phyloP scores from a whole-genome alignment of 257 asterid species.

The Pogostemon cablin region DNA sequence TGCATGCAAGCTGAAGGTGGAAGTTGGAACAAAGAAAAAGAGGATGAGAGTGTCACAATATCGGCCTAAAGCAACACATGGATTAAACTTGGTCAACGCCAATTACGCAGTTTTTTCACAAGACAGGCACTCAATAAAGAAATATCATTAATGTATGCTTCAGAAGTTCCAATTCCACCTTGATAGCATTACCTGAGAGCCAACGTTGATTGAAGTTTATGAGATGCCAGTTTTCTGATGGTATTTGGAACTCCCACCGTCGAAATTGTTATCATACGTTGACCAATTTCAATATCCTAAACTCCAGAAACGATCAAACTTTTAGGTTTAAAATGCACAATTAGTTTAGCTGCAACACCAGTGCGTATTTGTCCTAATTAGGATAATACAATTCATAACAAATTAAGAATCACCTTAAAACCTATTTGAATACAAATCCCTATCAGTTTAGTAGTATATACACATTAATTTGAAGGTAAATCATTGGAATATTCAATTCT shows the following conservation, averaged over 20 bases:
- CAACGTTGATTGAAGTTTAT: constrained; percentile 93
- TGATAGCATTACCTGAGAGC: constrained; percentile 71
- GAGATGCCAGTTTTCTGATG: constrained; percentile 76
- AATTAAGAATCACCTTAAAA: background rate
- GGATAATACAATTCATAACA: constrained; percentile 12
- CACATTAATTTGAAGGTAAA: background rate
- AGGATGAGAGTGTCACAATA: constrained; percentile 21
- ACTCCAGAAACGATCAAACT: constrained; percentile 23
- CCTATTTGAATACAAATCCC: background rate
- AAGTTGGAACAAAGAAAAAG: constrained; percentile 32
- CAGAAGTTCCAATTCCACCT: constrained; percentile 1
- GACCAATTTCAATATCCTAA: constrained; percentile 92
- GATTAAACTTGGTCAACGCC: background rate
- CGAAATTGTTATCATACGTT: constrained; percentile 97
- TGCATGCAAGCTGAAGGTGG: constrained; percentile 74
- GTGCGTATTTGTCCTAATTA: background rate
- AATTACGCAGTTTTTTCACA: background rate
- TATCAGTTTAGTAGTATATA: background rate
- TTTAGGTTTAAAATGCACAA: constrained; percentile 20
- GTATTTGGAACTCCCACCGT: constrained; percentile 98
- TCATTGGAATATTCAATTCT: background rate
- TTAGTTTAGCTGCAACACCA: background rate
- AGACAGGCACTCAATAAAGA: background rate
- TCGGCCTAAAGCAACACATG: background rate
- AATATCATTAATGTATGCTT: background rate